Evolutionary conservation across 148 eudicot species (phyloP), one percentile per base, ranked within the genome.

Genomic region (Heliamphora exappendiculata): DNA sequence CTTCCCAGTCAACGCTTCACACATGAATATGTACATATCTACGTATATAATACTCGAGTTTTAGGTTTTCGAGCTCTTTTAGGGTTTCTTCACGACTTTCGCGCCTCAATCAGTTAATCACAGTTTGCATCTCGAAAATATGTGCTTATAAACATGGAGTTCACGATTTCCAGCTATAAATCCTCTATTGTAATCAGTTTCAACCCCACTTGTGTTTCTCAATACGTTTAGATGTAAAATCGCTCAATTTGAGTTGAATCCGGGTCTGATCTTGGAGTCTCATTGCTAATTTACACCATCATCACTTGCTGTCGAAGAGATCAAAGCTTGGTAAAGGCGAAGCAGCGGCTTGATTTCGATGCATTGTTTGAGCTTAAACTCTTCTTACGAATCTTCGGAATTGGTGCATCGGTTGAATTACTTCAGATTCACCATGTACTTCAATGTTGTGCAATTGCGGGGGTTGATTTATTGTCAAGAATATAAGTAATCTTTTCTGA

Each of bases 111-210:
- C 62, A 29, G 14, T 8, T 20, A 28, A 8, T 77, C 51, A 12
- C 44, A 28, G 39, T 54, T 4, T 4, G 62, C 26, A 41, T 42
- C 54, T 47, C 54, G 26, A n/a, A 37, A 41, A 45, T 13, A 22
- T 59, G 47, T 69, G 74, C n/a, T 5, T 20, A 1, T 41, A 7
- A 12, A 73, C 84, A 83, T 86, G 0, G 33, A 47, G 12, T 69
- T 79, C 26, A 81, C 81, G 84, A 29, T 67, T 76, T 76, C 82
- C 82, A 85, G 84, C 82, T 78, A 77, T 76, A 82, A 75, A 82
- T 81, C 79, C 64, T 29, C 11, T 26, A 24, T n/a, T 39, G 41
- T 80, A 42, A 58, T 28, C 59, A 51, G 28, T 16, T 60, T 47
- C 2, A 81, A 58, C 70, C 36, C 42, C n/a, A 20, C 31, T 20